Conservation (phyloP, 257 asterid species). For the Solanum medicagineum region DNA sequence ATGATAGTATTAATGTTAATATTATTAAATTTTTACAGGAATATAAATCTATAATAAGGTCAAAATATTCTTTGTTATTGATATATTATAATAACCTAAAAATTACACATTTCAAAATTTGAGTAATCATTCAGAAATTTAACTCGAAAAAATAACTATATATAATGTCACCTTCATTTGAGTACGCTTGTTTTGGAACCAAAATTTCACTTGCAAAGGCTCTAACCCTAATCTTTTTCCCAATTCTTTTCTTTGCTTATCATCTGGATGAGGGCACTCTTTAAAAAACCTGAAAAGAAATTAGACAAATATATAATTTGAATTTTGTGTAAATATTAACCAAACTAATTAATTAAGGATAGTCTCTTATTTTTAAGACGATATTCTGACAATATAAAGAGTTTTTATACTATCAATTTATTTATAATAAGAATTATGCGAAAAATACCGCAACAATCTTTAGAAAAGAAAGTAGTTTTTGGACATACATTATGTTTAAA, state of each 20-base stretch:
- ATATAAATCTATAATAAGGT: background rate
- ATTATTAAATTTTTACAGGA: background rate
- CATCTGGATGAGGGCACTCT: conserved; percentile 94
- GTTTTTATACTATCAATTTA: background rate
- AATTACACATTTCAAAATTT: background rate
- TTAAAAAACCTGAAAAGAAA: conserved; percentile 38
- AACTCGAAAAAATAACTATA: background rate
- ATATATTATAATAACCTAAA: too few relatives aligned
- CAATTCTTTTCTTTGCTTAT: conserved; percentile 84
- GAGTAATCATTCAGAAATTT: background rate
- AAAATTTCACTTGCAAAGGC: conserved; percentile 85
- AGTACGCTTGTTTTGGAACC: conserved; percentile 96
- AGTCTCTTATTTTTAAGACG: background rate
- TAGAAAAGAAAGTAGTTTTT: background rate
- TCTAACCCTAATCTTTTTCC: conserved; percentile 63
- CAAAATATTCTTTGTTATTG: background rate
- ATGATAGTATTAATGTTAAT: background rate
- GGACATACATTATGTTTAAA: background rate
- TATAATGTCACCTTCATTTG: conserved; percentile 50
- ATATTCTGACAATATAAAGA: background rate
- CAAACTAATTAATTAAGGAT: background rate
- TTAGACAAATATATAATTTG: background rate
- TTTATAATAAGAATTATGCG: background rate
- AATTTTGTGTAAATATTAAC: background rate
- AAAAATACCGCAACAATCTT: background rate